A percentile compares a stretch with the other conserved stretches of the same genome.
These are phyloP conservation scores for Bruguiera hainesii DNA, from an alignment of 441 rosid genomes.

Conservation along the genomic window DNA sequence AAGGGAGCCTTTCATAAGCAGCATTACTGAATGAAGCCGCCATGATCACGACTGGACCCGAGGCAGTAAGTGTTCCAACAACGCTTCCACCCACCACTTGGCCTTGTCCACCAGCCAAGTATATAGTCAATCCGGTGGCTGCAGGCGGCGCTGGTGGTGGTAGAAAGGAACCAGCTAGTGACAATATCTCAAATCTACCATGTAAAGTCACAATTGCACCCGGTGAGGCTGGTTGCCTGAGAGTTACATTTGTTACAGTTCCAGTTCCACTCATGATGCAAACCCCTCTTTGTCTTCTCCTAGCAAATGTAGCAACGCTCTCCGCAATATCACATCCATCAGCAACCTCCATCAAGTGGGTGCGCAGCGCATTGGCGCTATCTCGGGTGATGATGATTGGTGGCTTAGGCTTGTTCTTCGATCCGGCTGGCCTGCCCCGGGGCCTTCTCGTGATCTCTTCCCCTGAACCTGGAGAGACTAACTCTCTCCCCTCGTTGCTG, in stretches of 20 bases:
- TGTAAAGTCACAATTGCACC: slow-evolving; percentile 77
- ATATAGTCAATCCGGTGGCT: slow-evolving; percentile 80
- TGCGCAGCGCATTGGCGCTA: slow-evolving; percentile 84
- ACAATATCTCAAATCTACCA: slow-evolving; percentile 82
- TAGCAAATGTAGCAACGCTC: slow-evolving; percentile 71
- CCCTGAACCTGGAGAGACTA: slow-evolving; percentile 19
- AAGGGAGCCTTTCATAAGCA: slow-evolving; percentile 84
- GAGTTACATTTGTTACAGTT: slow-evolving; percentile 73
- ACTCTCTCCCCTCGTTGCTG: slow-evolving; percentile 41
- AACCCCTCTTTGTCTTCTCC: slow-evolving; percentile 77
- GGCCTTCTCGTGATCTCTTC: slow-evolving; percentile 66
- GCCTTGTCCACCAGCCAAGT: slow-evolving; percentile 87
- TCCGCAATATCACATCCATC: slow-evolving; percentile 87
- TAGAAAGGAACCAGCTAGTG: slow-evolving; percentile 74
- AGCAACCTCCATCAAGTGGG: slow-evolving; percentile 87
- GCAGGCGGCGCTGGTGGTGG: slow-evolving; percentile 95
- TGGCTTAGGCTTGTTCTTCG: slow-evolving; percentile 84
- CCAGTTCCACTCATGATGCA: slow-evolving; percentile 91
- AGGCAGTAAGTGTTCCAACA: slow-evolving; percentile 65
- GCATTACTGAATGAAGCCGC: slow-evolving; percentile 95
- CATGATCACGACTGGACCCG: slow-evolving; percentile 84
- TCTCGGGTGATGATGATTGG: slow-evolving; percentile 89
- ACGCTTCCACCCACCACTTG: slow-evolving; percentile 94
- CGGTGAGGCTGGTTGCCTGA: slow-evolving; percentile 78
- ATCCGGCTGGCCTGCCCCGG: slow-evolving; percentile 82